A percentile compares a stretch with the other conserved stretches of the same genome.
Evolutionary conservation across 108 stramenopile species (phyloP).

Genomic region (Pseudonitzschia delicatissima): DNA sequence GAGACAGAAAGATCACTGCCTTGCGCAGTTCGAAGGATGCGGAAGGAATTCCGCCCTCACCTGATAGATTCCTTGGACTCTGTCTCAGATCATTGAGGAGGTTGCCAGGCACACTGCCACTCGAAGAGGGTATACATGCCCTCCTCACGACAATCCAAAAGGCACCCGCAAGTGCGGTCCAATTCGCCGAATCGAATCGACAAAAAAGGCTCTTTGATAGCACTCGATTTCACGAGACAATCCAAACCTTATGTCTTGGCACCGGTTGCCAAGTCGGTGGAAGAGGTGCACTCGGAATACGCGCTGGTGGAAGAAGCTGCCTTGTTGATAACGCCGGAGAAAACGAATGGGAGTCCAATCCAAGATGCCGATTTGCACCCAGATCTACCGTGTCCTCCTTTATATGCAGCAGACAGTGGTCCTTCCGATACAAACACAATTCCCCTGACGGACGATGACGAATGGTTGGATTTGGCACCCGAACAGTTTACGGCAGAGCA

Average conservation of each 20-base stretch:
- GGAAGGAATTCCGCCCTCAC: slow-evolving; percentile 10
- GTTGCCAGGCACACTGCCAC: slow-evolving; percentile 53
- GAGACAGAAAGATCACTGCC: not conserved
- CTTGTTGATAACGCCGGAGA: slow-evolving; percentile 5
- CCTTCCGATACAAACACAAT: slow-evolving; percentile 39
- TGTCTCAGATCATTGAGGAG: slow-evolving; percentile 37
- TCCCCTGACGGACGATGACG: slow-evolving; percentile 70
- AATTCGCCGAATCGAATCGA: not conserved
- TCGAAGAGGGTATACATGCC: slow-evolving; percentile 43
- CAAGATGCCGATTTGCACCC: no score
- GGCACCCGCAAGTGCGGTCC: not conserved
- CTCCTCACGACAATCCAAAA: slow-evolving; percentile 34
- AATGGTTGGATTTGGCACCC: slow-evolving; percentile 56
- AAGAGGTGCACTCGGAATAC: slow-evolving; percentile 53
- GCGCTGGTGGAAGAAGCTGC: slow-evolving; percentile 56
- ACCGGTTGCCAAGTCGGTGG: slow-evolving; percentile 48
- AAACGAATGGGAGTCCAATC: not conserved
- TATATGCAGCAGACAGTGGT: slow-evolving; percentile 43
- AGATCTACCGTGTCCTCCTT: slow-evolving; percentile 47
- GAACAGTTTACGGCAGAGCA: slow-evolving; percentile 50
- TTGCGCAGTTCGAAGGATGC: not conserved
- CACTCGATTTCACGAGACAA: slow-evolving; percentile 2
- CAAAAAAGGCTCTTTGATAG: slow-evolving; percentile 11
- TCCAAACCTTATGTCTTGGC: not conserved
- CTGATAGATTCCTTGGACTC: slow-evolving; percentile 43